A percentile compares a stretch with the other conserved stretches of the same genome.
phyloP scores from a whole-genome alignment of 306 rosid species.

The Prunus fruticosa region DNA sequence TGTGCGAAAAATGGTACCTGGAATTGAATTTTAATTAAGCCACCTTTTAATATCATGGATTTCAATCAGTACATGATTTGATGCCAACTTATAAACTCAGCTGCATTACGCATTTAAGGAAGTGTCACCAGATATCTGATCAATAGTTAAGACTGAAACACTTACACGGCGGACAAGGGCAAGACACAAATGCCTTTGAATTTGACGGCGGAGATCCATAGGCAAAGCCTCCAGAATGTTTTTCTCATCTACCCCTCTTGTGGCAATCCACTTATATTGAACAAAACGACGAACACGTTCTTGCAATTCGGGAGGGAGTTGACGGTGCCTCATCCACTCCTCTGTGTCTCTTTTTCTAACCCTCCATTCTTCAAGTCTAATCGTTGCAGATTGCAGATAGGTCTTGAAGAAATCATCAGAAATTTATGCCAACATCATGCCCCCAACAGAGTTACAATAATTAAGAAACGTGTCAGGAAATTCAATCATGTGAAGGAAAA shows the following conservation, averaged over 20 bases:
- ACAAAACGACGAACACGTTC: constrained; percentile 76
- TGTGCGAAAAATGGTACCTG: constrained; percentile 87
- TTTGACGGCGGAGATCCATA: constrained; percentile 74
- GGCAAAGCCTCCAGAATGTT: constrained; percentile 68
- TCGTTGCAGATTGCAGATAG: constrained; percentile 75
- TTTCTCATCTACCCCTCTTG: constrained; percentile 90
- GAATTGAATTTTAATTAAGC: not conserved
- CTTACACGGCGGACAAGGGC: constrained; percentile 80
- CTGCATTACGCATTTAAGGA: not conserved
- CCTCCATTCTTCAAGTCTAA: constrained; percentile 92
- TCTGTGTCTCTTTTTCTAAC: constrained; percentile 78
- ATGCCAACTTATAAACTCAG: not conserved
- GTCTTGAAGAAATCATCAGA: constrained; percentile 33
- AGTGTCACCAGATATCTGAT: not conserved
- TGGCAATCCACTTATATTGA: constrained; percentile 89
- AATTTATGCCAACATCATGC: not conserved
- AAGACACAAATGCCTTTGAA: constrained; percentile 85
- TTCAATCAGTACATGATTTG: not conserved
- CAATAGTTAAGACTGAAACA: not conserved
- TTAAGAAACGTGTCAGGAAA: not conserved
- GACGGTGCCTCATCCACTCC: constrained; percentile 98
- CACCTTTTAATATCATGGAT: not conserved
- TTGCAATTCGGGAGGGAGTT: constrained; percentile 70
- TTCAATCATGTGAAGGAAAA: not conserved
- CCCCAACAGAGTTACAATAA: not conserved